Evolutionary conservation across 352 stramenopile genomes (phyloP).

Genomic region (Thalassiosira ordinaria): DNA sequence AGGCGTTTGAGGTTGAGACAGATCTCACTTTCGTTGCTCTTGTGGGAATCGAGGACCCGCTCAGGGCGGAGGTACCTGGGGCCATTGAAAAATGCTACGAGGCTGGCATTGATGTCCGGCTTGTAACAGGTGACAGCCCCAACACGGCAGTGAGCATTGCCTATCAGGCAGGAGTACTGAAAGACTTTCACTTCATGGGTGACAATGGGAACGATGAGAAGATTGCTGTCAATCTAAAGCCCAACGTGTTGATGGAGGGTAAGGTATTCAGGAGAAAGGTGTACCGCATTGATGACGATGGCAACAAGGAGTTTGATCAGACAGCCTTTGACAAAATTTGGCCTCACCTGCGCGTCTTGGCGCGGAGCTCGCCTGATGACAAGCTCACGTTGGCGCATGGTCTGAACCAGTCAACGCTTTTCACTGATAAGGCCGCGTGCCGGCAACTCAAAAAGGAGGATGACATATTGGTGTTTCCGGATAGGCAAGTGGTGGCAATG

Average conservation of each 20-base stretch:
- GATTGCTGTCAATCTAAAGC: slow-evolving; percentile 72
- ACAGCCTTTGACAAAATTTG: slow-evolving; percentile 86
- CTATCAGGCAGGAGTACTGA: slow-evolving; percentile 93
- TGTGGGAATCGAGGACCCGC: slow-evolving; percentile 93
- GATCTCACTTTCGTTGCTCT: slow-evolving; percentile 90
- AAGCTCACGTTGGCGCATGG: slow-evolving; percentile 96
- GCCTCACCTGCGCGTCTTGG: slow-evolving; percentile 89
- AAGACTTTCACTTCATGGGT: slow-evolving; percentile 89
- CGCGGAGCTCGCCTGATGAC: slow-evolving; percentile 94
- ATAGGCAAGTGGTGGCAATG: slow-evolving; percentile 93
- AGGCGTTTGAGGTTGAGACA: slow-evolving; percentile 86
- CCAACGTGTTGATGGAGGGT: slow-evolving; percentile 83
- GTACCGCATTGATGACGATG: slow-evolving; percentile 61
- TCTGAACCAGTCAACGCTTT: slow-evolving; percentile 87
- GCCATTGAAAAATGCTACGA: slow-evolving; percentile 92
- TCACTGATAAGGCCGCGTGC: slow-evolving; percentile 69
- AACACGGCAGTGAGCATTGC: slow-evolving; percentile 97
- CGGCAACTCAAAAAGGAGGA: slow-evolving; percentile 63
- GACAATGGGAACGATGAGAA: slow-evolving; percentile 55
- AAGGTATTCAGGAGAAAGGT: slow-evolving; percentile 70
- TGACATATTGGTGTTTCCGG: slow-evolving; percentile 78
- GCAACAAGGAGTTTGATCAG: slow-evolving; percentile 84
- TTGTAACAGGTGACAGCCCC: slow-evolving; percentile 94
- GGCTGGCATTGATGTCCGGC: slow-evolving; percentile 90
- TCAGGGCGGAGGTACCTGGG: slow-evolving; percentile 91